Evolutionary conservation across 805 yeast genomes (phyloP), one percentile per base, ranked within the genome.

Genomic region (Maudiozyma pseudohumilis): DNA sequence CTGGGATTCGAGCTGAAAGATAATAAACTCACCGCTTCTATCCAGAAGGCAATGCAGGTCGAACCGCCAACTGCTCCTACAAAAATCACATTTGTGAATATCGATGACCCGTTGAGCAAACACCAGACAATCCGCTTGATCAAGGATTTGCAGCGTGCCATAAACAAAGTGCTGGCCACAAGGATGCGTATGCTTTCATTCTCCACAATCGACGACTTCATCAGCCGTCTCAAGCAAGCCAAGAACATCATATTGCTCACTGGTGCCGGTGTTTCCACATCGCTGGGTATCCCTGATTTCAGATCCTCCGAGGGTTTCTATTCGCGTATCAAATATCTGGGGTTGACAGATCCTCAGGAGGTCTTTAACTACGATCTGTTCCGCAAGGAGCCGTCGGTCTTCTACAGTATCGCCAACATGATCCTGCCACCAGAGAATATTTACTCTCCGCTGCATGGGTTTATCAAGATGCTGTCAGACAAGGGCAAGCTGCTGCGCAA

Each of bases 211-310:
- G 80, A 77, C 12, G 76, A 78, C 42, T 75, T 80, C 1, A 59
- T 74, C 2, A 63, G 63, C 2, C 70, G 70, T 24, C 64, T 88
- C 18, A 47, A 64, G n/a, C 61, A 61, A 5, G 74, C 92, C 1
- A 52, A 67, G 13, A 79, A 74, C 29, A 69, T 87, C 12, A 52
- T 88, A 40, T 86, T 87, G 0, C 56, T 87, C 13, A 84, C 95
- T 0, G 96, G 96, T 9, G 96, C 96, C 2, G 96, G 96, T 19
- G 84, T 87, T 39, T 82, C 94, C 29, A 86, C 96, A 2, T 75
- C 86, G 2, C 63, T 86, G 39, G 96, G 96, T 5, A 87, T 86
- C 37, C 96, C 96, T 0, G 96, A 86, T 60, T 86, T 87, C 61
- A 70, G 96, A 53, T 85, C 95, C 0, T 75, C 84, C 15, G 70